Evolutionary conservation across 2,329 filamentous ascomycete genomes (phyloP), one percentile per base, ranked within the genome.

Genomic region (Colletotrichum agaves): DNA sequence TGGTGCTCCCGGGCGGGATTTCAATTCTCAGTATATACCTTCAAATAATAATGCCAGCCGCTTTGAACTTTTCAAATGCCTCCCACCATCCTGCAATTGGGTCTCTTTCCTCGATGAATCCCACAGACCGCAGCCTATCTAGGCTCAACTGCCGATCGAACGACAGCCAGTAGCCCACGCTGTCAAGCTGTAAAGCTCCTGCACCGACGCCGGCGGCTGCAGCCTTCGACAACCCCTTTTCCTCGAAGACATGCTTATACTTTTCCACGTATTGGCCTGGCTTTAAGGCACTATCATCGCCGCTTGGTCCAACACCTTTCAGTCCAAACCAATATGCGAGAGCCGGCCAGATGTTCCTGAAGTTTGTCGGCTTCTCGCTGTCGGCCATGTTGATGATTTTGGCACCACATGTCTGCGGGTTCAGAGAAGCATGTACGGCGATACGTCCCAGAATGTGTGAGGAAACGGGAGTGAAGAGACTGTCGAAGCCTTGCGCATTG

Each of bases 61-160:
- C 73, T 64, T 76, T 76, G 70, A 84, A 81, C 57, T 75, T 75
- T 63, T 79, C 76, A 71, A 85, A 83, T 0, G 78, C 77, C 47
- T 79, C 76, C 50, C 81, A 69, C 82, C 82, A 84, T 4, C 79
- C 79, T 21, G 77, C 73, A 10, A 76, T 71, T 0, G 79, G 82
- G 21, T 78, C 71, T 31, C 72, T 75, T 53, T 82, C 75, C 37
- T 78, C 79, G 4, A 70, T 72, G 56, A 83, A 85, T 1, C 80
- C 81, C 4, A 77, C 73, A 7, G 72, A 73, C 19, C 78, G 76
- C 12, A 84, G 72, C 33, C 76, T 79, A 23, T 78, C 74, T 53
- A 82, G 72, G 61, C 80, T 82, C 70, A 85, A 72, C 57, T 84
- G 80, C 23, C 83, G 76, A 67, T 85, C 82, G 68, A 85, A 84